A percentile compares a stretch with the other conserved stretches of the same genome.
Evolutionary conservation across 116 monocot genomes (phyloP).

Genomic region (Dioscorea cayenensis): DNA sequence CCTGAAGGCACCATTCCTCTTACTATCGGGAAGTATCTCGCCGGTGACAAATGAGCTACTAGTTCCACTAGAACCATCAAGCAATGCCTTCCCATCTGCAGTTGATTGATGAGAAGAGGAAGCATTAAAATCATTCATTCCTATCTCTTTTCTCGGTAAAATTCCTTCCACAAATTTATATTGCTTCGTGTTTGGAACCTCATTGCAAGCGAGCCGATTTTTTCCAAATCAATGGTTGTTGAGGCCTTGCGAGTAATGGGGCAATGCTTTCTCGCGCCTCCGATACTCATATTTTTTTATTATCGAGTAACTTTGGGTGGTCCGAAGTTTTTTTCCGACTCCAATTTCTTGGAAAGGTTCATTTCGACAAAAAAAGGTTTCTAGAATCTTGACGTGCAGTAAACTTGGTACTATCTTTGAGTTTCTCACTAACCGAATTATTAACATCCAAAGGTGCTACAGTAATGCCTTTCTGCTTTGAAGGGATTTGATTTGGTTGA

Average conservation of each 20-base stretch:
- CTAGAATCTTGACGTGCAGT: constrained; percentile 38
- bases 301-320: constrained; percentile 30
- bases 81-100: constrained; percentile 20
- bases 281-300: constrained; percentile 45
- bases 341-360: constrained; percentile 69
- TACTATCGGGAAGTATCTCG: constrained; percentile 9
- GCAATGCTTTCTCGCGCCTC: constrained; percentile 54
- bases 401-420: constrained; percentile 15
- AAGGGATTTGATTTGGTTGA: constrained; percentile 23
- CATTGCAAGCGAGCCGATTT: constrained; percentile 76
- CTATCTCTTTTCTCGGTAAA: constrained; percentile 52
- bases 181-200: constrained; percentile 44
- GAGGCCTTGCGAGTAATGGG: constrained; percentile 61
- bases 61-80: constrained; percentile 23
- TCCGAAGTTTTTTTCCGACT: constrained; percentile 31
- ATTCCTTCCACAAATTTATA: constrained; percentile 47
- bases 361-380: constrained; percentile 82
- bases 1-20: constrained; percentile 6
- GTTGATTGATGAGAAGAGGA: constrained; percentile 32
- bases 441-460: constrained; percentile 11
- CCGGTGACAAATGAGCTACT: constrained; percentile 11
- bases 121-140: constrained; percentile 34
- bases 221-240: constrained; percentile 79
- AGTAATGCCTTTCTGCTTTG: constrained; percentile 21
- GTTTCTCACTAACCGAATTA: constrained; percentile 11